Conservation (phyloP, 345 rosid species). For the Euphorbia tirucalli region DNA sequence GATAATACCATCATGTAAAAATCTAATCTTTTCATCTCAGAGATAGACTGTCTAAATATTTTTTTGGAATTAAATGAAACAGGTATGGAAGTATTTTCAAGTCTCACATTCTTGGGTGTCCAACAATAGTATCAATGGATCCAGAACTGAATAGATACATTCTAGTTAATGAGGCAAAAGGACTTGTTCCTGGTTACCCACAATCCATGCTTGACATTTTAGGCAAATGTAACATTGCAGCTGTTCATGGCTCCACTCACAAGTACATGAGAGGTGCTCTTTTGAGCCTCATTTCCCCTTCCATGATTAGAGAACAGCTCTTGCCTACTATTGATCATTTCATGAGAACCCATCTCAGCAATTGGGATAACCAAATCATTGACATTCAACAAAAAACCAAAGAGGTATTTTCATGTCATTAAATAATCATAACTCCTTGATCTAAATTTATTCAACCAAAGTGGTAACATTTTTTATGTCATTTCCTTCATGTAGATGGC, state of each 20-base stretch:
- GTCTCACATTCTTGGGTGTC: slow-evolving; percentile 83
- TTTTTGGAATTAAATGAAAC: too few relatives aligned
- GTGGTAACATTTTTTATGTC: too few relatives aligned
- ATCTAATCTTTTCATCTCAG: neutral
- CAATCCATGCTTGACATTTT: slow-evolving; percentile 76
- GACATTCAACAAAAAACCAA: slow-evolving; percentile 78
- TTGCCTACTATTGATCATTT: slow-evolving; percentile 58
- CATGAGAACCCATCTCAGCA: slow-evolving; percentile 54
- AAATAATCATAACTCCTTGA: neutral
- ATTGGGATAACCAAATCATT: slow-evolving; percentile 49
- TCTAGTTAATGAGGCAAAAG: slow-evolving; percentile 74
- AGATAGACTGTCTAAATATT: neutral
- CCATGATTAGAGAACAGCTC: slow-evolving; percentile 52
- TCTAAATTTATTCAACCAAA: neutral
- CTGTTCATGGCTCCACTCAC: slow-evolving; percentile 75
- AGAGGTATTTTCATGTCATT: slow-evolving; percentile 39
- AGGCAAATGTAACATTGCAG: slow-evolving; percentile 73
- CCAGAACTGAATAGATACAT: slow-evolving; percentile 77
- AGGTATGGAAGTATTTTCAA: slow-evolving; percentile 80
- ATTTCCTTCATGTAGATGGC: slow-evolving; percentile 53
- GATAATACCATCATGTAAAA: neutral
- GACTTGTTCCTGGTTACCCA: slow-evolving; percentile 91
- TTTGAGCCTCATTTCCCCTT: slow-evolving; percentile 56
- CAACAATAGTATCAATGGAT: slow-evolving; percentile 74
- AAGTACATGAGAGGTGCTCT: slow-evolving; percentile 67